Conservation (phyloP, 148 eudicot species). For the Heliamphora exappendiculata region DNA sequence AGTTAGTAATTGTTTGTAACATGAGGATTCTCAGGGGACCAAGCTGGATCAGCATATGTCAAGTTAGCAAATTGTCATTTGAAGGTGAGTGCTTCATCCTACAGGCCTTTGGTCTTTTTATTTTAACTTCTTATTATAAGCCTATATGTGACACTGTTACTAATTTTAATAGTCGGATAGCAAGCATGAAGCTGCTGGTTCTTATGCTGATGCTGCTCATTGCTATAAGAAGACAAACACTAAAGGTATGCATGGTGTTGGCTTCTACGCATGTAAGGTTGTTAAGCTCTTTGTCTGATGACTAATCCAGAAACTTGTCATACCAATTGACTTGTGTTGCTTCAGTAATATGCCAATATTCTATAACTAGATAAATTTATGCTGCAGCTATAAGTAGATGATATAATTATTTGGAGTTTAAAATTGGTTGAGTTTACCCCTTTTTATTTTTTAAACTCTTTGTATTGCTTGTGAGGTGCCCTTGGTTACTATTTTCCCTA, state of each 20-base stretch:
- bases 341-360: background rate
- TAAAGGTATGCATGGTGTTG: conserved; percentile 24
- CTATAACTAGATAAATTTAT: background rate
- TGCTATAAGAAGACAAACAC: conserved; percentile 42
- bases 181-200: conserved; percentile 49
- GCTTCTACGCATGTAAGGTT: too few relatives aligned
- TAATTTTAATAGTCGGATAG: conserved; percentile 28
- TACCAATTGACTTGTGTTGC: background rate
- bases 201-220: conserved; percentile 43
- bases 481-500: background rate
- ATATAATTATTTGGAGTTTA: background rate
- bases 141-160: conserved; percentile 17
- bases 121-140: background rate
- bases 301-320: background rate
- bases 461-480: background rate
- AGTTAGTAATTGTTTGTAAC: background rate
- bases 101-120: background rate
- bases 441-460: background rate
- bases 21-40: conserved; percentile 36
- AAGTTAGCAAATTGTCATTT: conserved; percentile 39
- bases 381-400: background rate
- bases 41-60: conserved; percentile 33
- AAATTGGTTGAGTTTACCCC: background rate
- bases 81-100: conserved; percentile 24
- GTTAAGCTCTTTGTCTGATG: background rate